Percentiles rank a stretch among this genome's conserved stretches.
Evolutionary conservation across 2,329 filamentous ascomycete species (phyloP).

Genomic region (Fusarium nanum): DNA sequence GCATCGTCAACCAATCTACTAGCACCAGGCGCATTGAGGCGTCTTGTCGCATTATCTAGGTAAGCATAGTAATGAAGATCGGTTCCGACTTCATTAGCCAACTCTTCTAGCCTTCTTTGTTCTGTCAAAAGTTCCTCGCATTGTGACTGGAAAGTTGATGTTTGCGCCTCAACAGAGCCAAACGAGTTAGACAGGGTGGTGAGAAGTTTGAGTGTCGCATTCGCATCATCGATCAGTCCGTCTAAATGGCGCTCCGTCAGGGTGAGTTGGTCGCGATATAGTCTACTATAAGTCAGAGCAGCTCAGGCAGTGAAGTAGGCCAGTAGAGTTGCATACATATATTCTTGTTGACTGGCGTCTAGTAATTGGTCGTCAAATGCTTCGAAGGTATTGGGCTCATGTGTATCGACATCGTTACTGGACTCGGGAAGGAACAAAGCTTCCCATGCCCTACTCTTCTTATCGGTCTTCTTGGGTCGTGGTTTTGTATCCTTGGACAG

Average conservation of each 20-base stretch:
- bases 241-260: conserved; percentile 86
- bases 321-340: conserved; percentile 69
- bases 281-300: conserved; percentile 58
- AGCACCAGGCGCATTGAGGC: conserved; percentile 91
- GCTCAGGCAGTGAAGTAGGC: background rate
- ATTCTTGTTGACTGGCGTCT: conserved; percentile 85
- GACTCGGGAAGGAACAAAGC: conserved; percentile 57
- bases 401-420: conserved; percentile 34
- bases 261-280: conserved; percentile 84
- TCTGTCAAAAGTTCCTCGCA: conserved; percentile 89
- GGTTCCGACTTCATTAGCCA: conserved; percentile 86
- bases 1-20: conserved; percentile 85
- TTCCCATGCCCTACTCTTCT: conserved; percentile 60
- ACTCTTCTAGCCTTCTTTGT: conserved; percentile 79
- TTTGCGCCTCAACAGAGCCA: conserved; percentile 87
- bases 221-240: conserved; percentile 80
- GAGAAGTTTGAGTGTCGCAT: conserved; percentile 79
- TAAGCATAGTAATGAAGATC: conserved; percentile 97
- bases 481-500: conserved; percentile 62
- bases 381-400: conserved; percentile 37
- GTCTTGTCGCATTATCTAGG: conserved; percentile 87
- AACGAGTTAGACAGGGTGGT: conserved; percentile 87
- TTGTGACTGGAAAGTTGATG: conserved; percentile 90
- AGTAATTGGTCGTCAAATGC: conserved; percentile 74
- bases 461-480: conserved; percentile 56